Conservation (phyloP, 2,329 filamentous ascomycete species). For the Pseudogymnoascus sp. region DNA sequence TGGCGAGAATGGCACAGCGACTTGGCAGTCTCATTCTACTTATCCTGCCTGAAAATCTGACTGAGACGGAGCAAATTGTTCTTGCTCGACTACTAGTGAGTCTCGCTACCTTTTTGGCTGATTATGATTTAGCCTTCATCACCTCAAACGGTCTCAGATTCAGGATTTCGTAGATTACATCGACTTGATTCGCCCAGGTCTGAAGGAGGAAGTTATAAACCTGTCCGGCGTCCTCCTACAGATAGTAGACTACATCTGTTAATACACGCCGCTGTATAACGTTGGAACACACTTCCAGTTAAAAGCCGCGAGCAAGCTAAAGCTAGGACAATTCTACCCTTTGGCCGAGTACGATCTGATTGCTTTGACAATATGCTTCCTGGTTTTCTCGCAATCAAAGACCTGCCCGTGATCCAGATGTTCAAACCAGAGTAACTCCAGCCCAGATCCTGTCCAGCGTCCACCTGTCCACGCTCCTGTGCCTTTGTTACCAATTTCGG, state of each 20-base stretch:
- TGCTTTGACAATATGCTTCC: too few species aligned
- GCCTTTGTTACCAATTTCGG: too few species aligned
- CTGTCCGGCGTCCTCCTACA: neutral
- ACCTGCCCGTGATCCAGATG: too few species aligned
- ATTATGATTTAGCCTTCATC: neutral
- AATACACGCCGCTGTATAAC: too few species aligned
- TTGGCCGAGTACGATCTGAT: too few species aligned
- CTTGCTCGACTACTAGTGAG: neutral
- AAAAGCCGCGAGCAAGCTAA: too few species aligned
- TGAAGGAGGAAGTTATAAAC: neutral
- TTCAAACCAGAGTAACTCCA: too few species aligned
- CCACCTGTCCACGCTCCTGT: too few species aligned
- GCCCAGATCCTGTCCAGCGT: too few species aligned
- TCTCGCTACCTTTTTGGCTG: neutral
- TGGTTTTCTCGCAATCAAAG: too few species aligned
- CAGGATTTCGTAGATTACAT: conserved; percentile 1
- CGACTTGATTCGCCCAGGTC: neutral
- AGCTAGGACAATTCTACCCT: too few species aligned
- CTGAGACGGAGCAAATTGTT: neutral
- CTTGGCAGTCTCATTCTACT: neutral
- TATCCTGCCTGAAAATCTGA: neutral
- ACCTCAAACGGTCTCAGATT: neutral
- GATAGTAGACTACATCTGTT: neutral
- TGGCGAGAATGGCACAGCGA: neutral
- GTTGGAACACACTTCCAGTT: too few species aligned